A percentile compares a stretch with the other conserved stretches of the same genome.
phyloP scores from a whole-genome alignment of 139 green algal species.

The Micractinium sp. region DNA sequence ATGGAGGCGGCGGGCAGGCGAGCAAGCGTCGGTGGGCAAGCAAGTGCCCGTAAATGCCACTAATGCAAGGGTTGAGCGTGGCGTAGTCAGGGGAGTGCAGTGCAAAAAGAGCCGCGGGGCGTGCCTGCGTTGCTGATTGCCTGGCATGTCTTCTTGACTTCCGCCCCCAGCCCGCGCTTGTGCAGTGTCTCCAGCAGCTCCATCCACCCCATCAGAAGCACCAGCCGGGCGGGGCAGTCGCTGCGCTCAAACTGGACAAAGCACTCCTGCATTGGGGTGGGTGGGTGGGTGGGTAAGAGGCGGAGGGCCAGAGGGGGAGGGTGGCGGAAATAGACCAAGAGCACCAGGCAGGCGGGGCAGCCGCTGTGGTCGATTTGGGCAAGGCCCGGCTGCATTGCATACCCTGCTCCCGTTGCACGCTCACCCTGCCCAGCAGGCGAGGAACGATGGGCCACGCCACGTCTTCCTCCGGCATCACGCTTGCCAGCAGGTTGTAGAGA shows the following conservation, averaged over 20 bases:
- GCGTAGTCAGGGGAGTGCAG: no score
- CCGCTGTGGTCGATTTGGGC: background rate
- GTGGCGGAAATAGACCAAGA: no score
- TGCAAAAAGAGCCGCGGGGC: background rate
- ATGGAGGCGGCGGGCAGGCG: no score
- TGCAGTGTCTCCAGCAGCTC: background rate
- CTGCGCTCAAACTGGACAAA: conserved; percentile 13
- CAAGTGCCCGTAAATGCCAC: no score
- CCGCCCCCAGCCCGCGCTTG: background rate
- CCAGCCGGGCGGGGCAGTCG: background rate
- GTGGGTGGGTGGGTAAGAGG: no score
- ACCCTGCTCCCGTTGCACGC: background rate
- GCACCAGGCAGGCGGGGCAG: background rate
- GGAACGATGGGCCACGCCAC: background rate
- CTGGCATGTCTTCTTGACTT: background rate
- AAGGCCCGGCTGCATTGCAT: no score
- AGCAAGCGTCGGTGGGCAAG: no score
- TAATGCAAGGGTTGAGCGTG: no score
- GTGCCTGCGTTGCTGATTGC: background rate
- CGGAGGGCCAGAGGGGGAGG: background rate
- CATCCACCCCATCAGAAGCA: background rate
- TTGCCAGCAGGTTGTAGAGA: conserved; percentile 4
- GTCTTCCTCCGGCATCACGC: background rate
- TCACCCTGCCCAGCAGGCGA: conserved; percentile 1
- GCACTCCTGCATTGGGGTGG: conserved; percentile 34